Evolutionary conservation across 2,329 filamentous ascomycete genomes (phyloP), one percentile per base, ranked within the genome.

Genomic region (Monosporascus sp.): DNA sequence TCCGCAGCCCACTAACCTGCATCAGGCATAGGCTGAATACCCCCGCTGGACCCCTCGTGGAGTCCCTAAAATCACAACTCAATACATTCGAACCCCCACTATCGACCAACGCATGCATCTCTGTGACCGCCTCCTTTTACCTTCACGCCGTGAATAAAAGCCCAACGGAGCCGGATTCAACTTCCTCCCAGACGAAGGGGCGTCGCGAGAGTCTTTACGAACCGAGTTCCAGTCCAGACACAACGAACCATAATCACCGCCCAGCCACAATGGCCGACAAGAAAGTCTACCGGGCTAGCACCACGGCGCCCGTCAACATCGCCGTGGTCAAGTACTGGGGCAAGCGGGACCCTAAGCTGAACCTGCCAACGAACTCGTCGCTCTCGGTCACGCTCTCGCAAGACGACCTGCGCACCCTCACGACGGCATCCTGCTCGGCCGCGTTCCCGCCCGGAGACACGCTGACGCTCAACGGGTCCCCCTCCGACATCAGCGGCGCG

Each of bases 281-380:
- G 50, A 78, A 76, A 53, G 81, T 97, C 65, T 92, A 95, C 78
- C 88, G 91, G 65, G 90, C 94, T 63, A 97, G 89, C 78, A 97
- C 94, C 55, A 97, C 92, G 59, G 94, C 94, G 41, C 94, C 93
- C 15, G 93, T 97, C 68, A 97, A 97, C 78, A 97, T 97, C 69
- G 93, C 93, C 60, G 92, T 97, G 53, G 94, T 97, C 76, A 97
- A 97, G 88, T 95, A 99, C 82, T 99, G 95, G 94, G 94, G 95
- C 64, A 99, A 99, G 77, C 89, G 94, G 58, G 92, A 97, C 73
- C 75, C 89, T 50, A 90, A 89, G 70, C 84, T 97, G 65, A 99
- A 99, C 74, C 88, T 97, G 52, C 94, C 94, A 37, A 97, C 94
- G 69, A 99, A 99, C 79, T 96, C 90, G 60, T 99, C 94, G 60